Percentiles rank a stretch among this genome's conserved stretches.
Evolutionary conservation across 306 rosid genomes (phyloP).

Genomic region (Prunus armeniaca): DNA sequence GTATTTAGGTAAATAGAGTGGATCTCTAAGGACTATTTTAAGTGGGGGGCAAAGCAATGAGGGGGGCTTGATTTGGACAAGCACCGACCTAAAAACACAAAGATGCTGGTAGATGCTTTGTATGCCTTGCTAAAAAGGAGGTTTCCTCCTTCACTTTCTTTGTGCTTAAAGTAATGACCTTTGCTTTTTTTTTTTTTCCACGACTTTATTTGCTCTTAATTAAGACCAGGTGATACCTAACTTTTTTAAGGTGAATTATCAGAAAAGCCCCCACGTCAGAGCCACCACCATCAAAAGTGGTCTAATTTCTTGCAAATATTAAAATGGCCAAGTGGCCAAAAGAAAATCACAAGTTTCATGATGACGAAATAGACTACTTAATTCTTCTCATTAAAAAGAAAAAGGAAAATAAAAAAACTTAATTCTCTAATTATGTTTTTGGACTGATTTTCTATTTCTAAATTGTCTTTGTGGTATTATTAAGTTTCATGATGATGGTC

Average conservation of each 20-base stretch:
- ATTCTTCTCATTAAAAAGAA: no score
- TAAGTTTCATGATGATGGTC: background rate
- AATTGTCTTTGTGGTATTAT: background rate
- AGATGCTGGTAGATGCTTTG: constrained; percentile 32
- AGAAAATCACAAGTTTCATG: background rate
- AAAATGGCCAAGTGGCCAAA: constrained; percentile 14
- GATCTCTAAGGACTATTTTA: constrained; percentile 26
- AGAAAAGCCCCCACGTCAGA: constrained; percentile 24
- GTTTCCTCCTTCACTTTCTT: constrained; percentile 34
- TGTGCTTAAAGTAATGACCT: constrained; percentile 19
- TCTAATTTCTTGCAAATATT: constrained; percentile 2
- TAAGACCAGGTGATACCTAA: constrained; percentile 31
- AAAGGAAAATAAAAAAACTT: background rate
- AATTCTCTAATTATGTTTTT: background rate
- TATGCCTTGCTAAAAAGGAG: constrained; percentile 37
- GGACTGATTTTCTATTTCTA: background rate
- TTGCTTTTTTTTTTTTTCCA: constrained; percentile 17
- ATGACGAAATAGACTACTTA: background rate
- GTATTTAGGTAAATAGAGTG: constrained; percentile 22
- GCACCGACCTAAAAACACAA: constrained; percentile 43
- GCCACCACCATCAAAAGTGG: constrained; percentile 30
- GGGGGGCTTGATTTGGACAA: constrained; percentile 50
- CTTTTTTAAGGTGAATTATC: constrained; percentile 32
- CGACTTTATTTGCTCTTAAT: constrained; percentile 7
- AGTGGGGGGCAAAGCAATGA: constrained; percentile 38